Percentiles rank a stretch among this genome's conserved stretches.
Conservation (phyloP, 1,284 basidiomycete species). For the Mycosarcoma mackinlayi region DNA sequence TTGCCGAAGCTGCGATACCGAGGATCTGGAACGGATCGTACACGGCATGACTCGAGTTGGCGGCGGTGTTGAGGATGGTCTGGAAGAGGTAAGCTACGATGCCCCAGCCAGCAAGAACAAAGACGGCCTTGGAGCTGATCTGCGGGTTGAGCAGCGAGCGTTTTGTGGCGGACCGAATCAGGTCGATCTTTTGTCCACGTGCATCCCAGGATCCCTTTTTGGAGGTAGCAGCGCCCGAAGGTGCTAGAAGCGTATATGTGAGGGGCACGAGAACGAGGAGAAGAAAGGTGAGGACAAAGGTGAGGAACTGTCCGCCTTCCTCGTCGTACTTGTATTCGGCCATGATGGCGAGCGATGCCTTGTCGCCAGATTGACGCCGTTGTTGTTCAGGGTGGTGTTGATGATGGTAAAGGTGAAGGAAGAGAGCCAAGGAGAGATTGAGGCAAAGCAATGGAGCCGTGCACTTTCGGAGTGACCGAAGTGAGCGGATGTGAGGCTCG, state of each 20-base stretch:
- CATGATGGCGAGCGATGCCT: conserved; percentile 37
- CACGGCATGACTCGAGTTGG: conserved; percentile 69
- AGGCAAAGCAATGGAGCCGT: conserved; percentile 4
- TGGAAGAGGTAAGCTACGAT: conserved; percentile 77
- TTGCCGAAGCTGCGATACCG: conserved; percentile 80
- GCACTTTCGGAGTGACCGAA: not conserved
- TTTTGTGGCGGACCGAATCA: conserved; percentile 41
- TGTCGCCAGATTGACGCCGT: not conserved
- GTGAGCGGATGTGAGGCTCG: too few relatives aligned
- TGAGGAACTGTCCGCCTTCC: conserved; percentile 67
- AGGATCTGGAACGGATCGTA: conserved; percentile 97
- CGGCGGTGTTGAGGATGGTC: conserved; percentile 73
- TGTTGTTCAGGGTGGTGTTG: conserved; percentile 6
- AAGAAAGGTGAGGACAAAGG: conserved; percentile 66
- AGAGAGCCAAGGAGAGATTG: conserved; percentile 2
- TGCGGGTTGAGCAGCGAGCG: conserved; percentile 56
- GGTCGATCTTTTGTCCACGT: conserved; percentile 57
- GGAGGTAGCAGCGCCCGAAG: conserved; percentile 17
- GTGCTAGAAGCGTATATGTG: conserved; percentile 58
- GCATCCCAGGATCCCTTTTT: conserved; percentile 61
- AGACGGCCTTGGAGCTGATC: conserved; percentile 45
- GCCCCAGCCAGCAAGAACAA: conserved; percentile 79
- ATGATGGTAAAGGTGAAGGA: conserved; percentile 1
- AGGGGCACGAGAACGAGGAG: conserved; percentile 64
- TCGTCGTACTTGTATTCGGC: conserved; percentile 69